These are phyloP conservation scores for Senna tora DNA, from an alignment of 306 rosid species.

Conservation along the genomic window DNA sequence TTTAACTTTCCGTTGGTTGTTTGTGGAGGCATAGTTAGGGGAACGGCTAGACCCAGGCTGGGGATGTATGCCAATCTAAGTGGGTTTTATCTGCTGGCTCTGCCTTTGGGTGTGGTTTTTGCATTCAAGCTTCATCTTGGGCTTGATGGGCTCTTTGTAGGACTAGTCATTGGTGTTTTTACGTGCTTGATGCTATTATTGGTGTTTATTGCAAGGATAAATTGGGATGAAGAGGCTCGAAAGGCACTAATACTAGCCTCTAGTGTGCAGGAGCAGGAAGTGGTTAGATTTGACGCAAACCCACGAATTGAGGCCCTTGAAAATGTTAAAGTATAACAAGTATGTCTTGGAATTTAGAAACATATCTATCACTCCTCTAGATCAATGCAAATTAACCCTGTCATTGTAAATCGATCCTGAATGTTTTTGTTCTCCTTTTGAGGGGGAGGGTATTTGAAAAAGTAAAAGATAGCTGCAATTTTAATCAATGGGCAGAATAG, in stretches of 20 bases:
- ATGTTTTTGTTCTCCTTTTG: slow-evolving; percentile 3
- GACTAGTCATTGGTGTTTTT: slow-evolving; percentile 58
- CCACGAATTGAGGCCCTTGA: slow-evolving; percentile 25
- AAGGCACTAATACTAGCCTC: slow-evolving; percentile 54
- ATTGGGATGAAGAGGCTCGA: slow-evolving; percentile 63
- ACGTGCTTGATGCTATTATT: slow-evolving; percentile 51
- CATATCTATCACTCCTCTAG: slow-evolving; percentile 17
- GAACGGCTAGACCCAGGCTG: slow-evolving; percentile 76
- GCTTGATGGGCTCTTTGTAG: slow-evolving; percentile 66
- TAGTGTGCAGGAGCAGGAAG: slow-evolving; percentile 21
- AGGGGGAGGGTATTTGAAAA: not conserved
- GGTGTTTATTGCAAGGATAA: slow-evolving; percentile 54
- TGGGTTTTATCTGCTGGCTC: slow-evolving; percentile 79
- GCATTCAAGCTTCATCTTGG: slow-evolving; percentile 72
- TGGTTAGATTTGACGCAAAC: slow-evolving; percentile 30
- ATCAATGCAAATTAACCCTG: slow-evolving; percentile 3
- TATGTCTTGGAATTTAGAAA: not conserved
- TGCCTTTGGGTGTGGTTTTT: slow-evolving; percentile 68
- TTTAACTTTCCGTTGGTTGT: slow-evolving; percentile 79
- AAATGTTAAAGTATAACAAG: slow-evolving; percentile 30
- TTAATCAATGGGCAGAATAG: slow-evolving; percentile 27
- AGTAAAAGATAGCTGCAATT: slow-evolving; percentile 3
- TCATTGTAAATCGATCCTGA: slow-evolving; percentile 22
- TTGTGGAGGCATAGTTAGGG: slow-evolving; percentile 84
- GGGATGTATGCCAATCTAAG: slow-evolving; percentile 74